Evolutionary conservation across 805 yeast genomes (phyloP).

Genomic region (Blastobotrys terrestris): DNA sequence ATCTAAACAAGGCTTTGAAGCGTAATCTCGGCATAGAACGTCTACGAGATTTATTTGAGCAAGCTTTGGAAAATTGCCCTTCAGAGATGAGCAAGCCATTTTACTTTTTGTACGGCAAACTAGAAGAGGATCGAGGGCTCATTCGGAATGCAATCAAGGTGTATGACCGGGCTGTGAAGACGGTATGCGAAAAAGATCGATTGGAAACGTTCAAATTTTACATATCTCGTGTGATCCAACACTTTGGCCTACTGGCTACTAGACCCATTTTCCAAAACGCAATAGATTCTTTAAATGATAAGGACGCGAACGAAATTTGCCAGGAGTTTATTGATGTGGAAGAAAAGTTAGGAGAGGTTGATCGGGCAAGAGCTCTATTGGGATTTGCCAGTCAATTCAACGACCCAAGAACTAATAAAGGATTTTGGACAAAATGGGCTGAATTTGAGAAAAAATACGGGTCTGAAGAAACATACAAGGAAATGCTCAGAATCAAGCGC

Average conservation of each 20-base stretch:
- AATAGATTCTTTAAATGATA: constrained; percentile 41
- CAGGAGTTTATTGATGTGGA: constrained; percentile 56
- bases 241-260: constrained; percentile 38
- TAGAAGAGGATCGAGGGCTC: constrained; percentile 54
- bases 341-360: constrained; percentile 41
- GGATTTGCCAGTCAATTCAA: constrained; percentile 45
- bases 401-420: constrained; percentile 27
- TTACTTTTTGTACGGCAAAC: constrained; percentile 49
- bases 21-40: constrained; percentile 40
- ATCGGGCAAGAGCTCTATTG: constrained; percentile 58
- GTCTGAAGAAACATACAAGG: constrained; percentile 61
- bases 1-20: constrained; percentile 47
- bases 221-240: constrained; percentile 36
- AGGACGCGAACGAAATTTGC: constrained; percentile 39
- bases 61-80: constrained; percentile 51
- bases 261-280: constrained; percentile 50
- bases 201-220: constrained; percentile 40
- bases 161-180: constrained; percentile 37
- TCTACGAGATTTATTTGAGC: constrained; percentile 69
- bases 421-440: constrained; percentile 67
- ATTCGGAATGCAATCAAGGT: constrained; percentile 44
- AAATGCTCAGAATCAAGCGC: constrained; percentile 61
- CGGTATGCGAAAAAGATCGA: constrained; percentile 27
- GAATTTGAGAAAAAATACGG: constrained; percentile 70
- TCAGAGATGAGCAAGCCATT: constrained; percentile 42